Percentiles rank a stretch among this genome's conserved stretches.
Evolutionary conservation across 768 basidiomycete genomes (phyloP).

Genomic region (Clitopilus hobsonii): DNA sequence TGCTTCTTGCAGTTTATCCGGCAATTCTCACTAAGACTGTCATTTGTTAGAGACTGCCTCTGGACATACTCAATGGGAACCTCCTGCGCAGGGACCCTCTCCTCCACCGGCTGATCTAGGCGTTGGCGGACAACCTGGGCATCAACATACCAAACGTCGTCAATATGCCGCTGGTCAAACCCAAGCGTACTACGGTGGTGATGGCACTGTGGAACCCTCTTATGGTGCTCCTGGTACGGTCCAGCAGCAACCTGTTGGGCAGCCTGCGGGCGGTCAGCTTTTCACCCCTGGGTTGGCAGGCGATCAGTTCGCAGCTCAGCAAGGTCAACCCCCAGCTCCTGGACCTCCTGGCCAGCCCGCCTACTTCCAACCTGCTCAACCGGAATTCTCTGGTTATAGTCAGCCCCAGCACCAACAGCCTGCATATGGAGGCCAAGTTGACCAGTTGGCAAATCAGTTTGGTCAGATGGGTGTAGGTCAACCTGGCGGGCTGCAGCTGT

Average conservation of each 20-base stretch:
- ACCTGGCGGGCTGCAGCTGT: constrained; percentile 73
- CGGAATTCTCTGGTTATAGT: constrained; percentile 27
- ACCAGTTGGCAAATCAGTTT: constrained; percentile 79
- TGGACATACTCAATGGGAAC: constrained; percentile 88
- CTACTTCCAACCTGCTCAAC: constrained; percentile 30
- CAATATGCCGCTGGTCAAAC: constrained; percentile 96
- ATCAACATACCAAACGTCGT: constrained; percentile 62
- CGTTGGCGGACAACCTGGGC: constrained; percentile 39
- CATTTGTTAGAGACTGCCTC: constrained; percentile 67
- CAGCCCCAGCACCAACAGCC: constrained; percentile 28
- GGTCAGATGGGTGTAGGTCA: constrained; percentile 81
- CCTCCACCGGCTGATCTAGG: constrained; percentile 31
- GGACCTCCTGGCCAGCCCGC: constrained; percentile 28
- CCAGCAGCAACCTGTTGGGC: constrained; percentile 29
- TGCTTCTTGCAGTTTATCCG: constrained; percentile 23
- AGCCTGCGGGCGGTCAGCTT: constrained; percentile 43
- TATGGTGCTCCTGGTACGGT: constrained; percentile 34
- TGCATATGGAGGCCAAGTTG: constrained; percentile 27
- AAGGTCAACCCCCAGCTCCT: constrained; percentile 34
- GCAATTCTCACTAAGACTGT: constrained; percentile 10
- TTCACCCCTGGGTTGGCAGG: constrained; percentile 82
- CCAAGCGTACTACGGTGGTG: constrained; percentile 74
- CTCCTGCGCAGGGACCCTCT: constrained; percentile 40
- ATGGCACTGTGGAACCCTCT: constrained; percentile 38
- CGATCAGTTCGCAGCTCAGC: constrained; percentile 63